Evolutionary conservation across 129 eudicot species (phyloP), one percentile per base, ranked within the genome.

Genomic region (Flaveria brownii): DNA sequence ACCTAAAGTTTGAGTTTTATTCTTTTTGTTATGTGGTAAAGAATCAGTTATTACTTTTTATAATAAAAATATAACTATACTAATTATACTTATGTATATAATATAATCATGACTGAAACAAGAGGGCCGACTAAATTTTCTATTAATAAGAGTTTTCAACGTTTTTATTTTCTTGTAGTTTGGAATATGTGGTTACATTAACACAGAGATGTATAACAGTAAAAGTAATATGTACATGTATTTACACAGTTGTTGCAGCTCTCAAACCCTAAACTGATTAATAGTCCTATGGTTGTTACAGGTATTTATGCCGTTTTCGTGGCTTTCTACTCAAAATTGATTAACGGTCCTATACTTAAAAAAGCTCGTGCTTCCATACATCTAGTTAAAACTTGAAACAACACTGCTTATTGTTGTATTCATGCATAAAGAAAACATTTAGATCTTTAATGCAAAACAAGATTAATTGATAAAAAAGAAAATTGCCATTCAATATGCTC

Each of bases 1-100:
- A 80, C 72, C 75, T 80, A 73, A 72, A 70, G 59, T 26, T 66
- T 26, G 46, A 13, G 41, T 56, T 70, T 23, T 43, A 41, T 59
- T 25, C 45, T 50, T 50, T 20, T 57, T 78, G 75, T 30, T 49
- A 17, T 13, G 46, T 25, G 52, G 54, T 47, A 78, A 43, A 69
- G 10, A 68, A 56, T 57, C 60, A 9, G 55, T 23, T 68, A 56
- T 43, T 59, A 45, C 36, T 59, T 33, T 57, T 47, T 45, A 20
- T 45, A 57, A 25, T 42, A 39, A 43, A 69, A 70, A 43, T 9
- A 14, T 26, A 16, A 55, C 49, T 74, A 57, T 69, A 45, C 68
- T 56, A 75, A 63, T 57, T 56, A 77, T 69, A 25, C 13, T 15
- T 68, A 77, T 65, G 41, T 36, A 36, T 36, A 36, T 36, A 36